phyloP scores from a whole-genome alignment of 441 rosid genomes.

The Arabidopsis hybrid region DNA sequence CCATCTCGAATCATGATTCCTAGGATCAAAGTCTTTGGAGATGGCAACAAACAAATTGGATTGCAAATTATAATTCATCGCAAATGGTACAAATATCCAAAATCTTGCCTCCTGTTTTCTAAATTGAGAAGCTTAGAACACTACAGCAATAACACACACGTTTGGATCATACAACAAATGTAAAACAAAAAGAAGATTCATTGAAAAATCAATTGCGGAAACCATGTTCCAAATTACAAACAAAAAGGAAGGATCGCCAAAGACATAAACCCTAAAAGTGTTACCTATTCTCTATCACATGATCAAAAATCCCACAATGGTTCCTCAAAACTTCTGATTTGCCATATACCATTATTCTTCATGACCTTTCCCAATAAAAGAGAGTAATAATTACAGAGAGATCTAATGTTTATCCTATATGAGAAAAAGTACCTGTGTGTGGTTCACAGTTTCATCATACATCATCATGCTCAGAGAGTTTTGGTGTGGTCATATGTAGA shows the following conservation, averaged over 20 bases:
- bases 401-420: conserved; percentile 2
- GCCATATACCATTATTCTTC: conserved; percentile 4
- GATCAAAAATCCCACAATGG: conserved; percentile 22
- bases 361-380: conserved; percentile 7
- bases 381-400: conserved; percentile 12
- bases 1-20: too few relatives aligned
- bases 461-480: background rate
- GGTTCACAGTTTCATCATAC: conserved; percentile 9
- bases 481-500: conserved; percentile 44
- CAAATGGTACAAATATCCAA: background rate
- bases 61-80: background rate
- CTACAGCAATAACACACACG: background rate
- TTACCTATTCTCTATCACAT: conserved; percentile 20
- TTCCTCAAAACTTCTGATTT: conserved; percentile 15
- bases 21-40: background rate
- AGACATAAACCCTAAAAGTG: conserved; percentile 19
- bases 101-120: background rate
- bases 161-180: background rate
- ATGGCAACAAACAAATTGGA: background rate
- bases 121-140: background rate
- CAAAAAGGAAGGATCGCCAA: background rate
- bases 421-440: conserved; percentile 2
- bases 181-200: background rate
- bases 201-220: background rate
- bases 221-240: conserved; percentile 3